These are phyloP conservation scores for Wallemia mellicola DNA, from an alignment of 1,284 basidiomycete species.

Conservation along the genomic window DNA sequence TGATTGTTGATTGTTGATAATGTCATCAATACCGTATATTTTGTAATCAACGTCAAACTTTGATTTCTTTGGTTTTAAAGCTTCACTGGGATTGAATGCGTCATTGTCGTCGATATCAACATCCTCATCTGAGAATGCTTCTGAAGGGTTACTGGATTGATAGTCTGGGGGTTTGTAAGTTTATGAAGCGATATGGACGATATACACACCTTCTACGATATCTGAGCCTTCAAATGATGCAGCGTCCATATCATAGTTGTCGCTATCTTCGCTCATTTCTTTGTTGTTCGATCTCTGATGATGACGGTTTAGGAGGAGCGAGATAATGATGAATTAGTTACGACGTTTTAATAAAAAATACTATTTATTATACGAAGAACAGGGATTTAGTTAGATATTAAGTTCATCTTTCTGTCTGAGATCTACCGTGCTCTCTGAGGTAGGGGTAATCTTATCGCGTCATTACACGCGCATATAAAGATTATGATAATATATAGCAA, in stretches of 20 bases:
- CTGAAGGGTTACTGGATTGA: neutral
- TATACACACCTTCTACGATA: neutral
- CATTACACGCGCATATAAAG: no score
- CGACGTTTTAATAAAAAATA: no score
- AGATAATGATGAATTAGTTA: no score
- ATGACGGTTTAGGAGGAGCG: neutral
- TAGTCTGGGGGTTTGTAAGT: neutral
- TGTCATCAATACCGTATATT: slow-evolving; percentile 4
- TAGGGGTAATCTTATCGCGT: no score
- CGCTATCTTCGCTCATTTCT: neutral
- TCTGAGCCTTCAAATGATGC: neutral
- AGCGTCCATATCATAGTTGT: neutral
- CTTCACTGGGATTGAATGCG: neutral
- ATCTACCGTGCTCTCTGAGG: no score
- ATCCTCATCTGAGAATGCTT: neutral
- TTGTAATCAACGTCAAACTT: slow-evolving; percentile 4
- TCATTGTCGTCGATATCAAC: neutral
- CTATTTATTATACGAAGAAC: no score
- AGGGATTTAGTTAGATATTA: no score
- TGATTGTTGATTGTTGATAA: slow-evolving; percentile 3
- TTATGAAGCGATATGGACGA: neutral
- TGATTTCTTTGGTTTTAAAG: neutral
- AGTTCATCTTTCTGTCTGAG: no score
- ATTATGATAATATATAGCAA: no score
- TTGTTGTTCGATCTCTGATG: neutral